phyloP scores from a whole-genome alignment of 306 rosid species.

The Glycine soja region DNA sequence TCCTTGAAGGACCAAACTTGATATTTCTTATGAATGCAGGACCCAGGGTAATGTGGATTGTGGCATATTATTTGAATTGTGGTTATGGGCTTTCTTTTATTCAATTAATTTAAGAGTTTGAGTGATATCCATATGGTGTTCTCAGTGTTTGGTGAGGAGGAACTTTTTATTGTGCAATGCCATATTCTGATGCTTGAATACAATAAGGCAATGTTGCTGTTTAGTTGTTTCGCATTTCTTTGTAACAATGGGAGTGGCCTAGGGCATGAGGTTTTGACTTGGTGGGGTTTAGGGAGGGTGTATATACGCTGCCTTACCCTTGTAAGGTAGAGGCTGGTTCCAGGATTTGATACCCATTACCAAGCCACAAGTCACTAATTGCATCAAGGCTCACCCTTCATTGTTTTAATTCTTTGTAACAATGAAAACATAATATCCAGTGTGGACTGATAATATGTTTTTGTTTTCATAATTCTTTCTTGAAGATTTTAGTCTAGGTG shows the following conservation, averaged over 20 bases:
- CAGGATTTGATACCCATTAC: background rate
- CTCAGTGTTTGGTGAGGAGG: slow-evolving; percentile 3
- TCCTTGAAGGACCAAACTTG: background rate
- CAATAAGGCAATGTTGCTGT: background rate
- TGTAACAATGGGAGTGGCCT: background rate
- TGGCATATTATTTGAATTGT: background rate
- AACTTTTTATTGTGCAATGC: background rate
- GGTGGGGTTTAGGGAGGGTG: background rate
- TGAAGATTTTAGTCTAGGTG: slow-evolving; percentile 8
- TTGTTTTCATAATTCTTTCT: slow-evolving; percentile 9
- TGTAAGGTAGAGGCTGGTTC: background rate
- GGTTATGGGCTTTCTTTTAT: background rate
- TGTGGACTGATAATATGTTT: slow-evolving; percentile 17
- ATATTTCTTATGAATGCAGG: background rate
- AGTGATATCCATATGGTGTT: slow-evolving; percentile 20
- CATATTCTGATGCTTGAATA: background rate
- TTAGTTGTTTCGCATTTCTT: slow-evolving; percentile 9
- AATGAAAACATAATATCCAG: slow-evolving; percentile 21
- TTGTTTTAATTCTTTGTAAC: background rate
- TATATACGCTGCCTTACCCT: background rate
- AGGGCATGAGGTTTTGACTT: background rate
- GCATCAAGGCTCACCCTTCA: background rate
- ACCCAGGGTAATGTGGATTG: background rate
- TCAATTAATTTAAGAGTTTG: slow-evolving; percentile 16
- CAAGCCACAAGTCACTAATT: slow-evolving; percentile 6